A percentile compares a stretch with the other conserved stretches of the same genome.
phyloP scores from a whole-genome alignment of 75 land plant genomes.

The Pinus albicaulis region DNA sequence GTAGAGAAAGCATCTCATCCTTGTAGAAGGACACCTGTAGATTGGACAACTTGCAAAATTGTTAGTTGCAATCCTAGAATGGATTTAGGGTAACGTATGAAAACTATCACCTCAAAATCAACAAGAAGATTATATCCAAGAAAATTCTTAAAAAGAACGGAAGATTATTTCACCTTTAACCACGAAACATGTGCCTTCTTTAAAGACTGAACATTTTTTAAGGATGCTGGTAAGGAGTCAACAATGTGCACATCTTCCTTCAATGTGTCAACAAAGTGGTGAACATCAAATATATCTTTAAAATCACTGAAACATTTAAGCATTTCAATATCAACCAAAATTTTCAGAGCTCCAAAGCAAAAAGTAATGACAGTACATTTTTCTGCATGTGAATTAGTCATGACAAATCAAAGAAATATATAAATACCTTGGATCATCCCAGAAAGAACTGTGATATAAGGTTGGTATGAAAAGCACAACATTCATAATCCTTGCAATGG shows the following conservation, averaged over 20 bases:
- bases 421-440: slow-evolving; percentile 34
- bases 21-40: slow-evolving; percentile 47
- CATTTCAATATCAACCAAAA: no score
- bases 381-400: no score
- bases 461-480: slow-evolving; percentile 35
- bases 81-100: no score
- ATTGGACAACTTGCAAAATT: no score
- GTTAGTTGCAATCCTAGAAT: no score
- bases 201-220: slow-evolving; percentile 17
- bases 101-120: no score
- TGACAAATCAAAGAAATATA: no score
- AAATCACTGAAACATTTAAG: slow-evolving; percentile 25
- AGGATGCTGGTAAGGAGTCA: slow-evolving; percentile 20
- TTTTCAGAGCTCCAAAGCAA: no score
- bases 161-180: slow-evolving; percentile 31
- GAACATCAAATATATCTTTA: slow-evolving; percentile 32
- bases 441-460: slow-evolving; percentile 27
- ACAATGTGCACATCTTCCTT: slow-evolving; percentile 36
- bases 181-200: slow-evolving; percentile 43
- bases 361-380: no score
- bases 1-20: slow-evolving; percentile 35
- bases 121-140: no score
- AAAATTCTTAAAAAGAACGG: neutral
- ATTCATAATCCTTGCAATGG: slow-evolving; percentile 32
- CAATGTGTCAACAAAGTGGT: slow-evolving; percentile 28